Base-by-base conservation (phyloP, 257 asterid species). In the Datura wrightii region DNA sequence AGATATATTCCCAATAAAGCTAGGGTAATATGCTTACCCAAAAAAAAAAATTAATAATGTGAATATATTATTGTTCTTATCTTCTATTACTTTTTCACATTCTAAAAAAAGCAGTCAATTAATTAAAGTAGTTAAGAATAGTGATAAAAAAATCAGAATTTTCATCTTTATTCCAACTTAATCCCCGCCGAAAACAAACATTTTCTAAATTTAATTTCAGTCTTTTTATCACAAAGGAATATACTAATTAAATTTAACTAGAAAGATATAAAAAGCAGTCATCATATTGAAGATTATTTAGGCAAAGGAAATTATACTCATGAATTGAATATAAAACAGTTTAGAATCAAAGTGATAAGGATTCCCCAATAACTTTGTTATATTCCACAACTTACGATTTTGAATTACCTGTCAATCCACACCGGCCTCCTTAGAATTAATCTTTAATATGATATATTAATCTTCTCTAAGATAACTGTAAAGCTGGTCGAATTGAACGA, bases 271-370 rank as follows among this genome's bases (percentile, higher is more conserved):
- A 74, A 24, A 48, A 24, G 31, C 31, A 24, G 42, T 13, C 19
- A 19, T 19, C 7, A 46, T 74, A n/a, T 74, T 74, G 13, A 46
- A 46, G 59, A 74, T 11, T 14, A 74, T 48, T 48, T 74, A 74
- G 56, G 37, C 11, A 74, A 74, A 11, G 59, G 44, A 74, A 24
- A 74, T 74, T 74, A 74, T 74, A 74, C 60, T 74, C 24, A 11
- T 74, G 80, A 48, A 74, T 46, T 48, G 80, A 74, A 74, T 74
- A 24, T 19, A 74, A 42, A 74, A 74, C 5, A 74, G 59, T 46
- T 62, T 46, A 24, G 58, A 72, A 72, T 72, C 80, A 72, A 10
- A 19, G 60, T 74, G 81, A 74, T 74, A 74, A 74, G 14, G 81
- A 74, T 74, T 74, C 81, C 18, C 59, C 81, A 74, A 74, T 48